Evolutionary conservation across 2,329 filamentous ascomycete genomes (phyloP), one percentile per base, ranked within the genome.

Genomic region (Calonectria montana): DNA sequence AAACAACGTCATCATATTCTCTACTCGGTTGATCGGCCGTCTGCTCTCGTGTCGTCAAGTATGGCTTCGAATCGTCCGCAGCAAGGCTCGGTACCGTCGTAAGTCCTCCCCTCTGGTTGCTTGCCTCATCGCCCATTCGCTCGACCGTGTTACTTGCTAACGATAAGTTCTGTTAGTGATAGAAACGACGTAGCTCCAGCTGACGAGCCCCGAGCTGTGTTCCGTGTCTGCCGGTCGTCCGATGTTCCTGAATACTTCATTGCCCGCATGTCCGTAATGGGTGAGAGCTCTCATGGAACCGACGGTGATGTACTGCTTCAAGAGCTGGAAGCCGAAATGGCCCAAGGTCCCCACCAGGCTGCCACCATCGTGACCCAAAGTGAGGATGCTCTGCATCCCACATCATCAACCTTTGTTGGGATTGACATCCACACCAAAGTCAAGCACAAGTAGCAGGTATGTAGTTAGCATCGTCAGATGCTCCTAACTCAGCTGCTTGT

Each of bases 11-110:
- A 12, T 21, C 13, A 57, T 29, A 39, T 21, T 16, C 12, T 59
- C 21, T 13, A 8, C 53, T 59, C 35, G 35, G 15, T 37, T 31
- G 47, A n/a, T 31, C 57, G 39, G 1, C 25, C 18, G 47, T 57
- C 47, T 47, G 64, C 13, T 25, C 25, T 48, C n/a, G 37, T 63
- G 29, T 63, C 45, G 45, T 21, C 13, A 13, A 57, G 15, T 9
- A 71, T 71, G 69, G 57, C 64, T 59, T 71, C 64, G 18, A 39
- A 39, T 47, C 55, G 31, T 15, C n/a, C 69, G 6, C 64, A 67
- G 8, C 69, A 71, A 23, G 69, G 69, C 25, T 71, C 69, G 9
- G 69, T 25, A 8, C n/a, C 29, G 18, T 37, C 45, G 69, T 71
- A 43, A 18, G 69, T 67, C 47, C 12, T 27, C 45, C 21, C 4